Percentiles rank a stretch among this genome's conserved stretches.
phyloP scores from a whole-genome alignment of 1,284 basidiomycete species.

The Malassezia furfur region DNA sequence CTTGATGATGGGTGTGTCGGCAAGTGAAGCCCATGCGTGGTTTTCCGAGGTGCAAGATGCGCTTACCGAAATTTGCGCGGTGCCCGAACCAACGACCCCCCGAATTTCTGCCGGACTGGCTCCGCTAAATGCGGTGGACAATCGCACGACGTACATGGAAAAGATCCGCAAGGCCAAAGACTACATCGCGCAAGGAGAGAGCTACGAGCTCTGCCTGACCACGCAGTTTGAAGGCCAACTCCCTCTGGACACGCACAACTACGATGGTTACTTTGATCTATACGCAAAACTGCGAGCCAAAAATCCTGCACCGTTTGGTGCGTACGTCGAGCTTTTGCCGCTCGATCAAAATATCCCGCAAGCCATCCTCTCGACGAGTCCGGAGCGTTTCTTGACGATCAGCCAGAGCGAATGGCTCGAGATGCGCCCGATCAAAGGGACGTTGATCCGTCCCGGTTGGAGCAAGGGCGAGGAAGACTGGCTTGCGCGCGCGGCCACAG shows the following conservation, averaged over 20 bases:
- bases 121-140: conserved; percentile 15
- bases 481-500: conserved; percentile 12
- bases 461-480: conserved; percentile 31
- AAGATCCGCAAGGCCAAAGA: conserved; percentile 67
- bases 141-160: conserved; percentile 56
- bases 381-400: conserved; percentile 86
- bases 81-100: not conserved
- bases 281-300: conserved; percentile 51
- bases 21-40: conserved; percentile 11
- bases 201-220: conserved; percentile 92
- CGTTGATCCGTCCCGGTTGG: conserved; percentile 38
- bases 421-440: conserved; percentile 93
- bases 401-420: conserved; percentile 62
- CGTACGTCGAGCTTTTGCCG: conserved; percentile 59
- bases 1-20: not conserved
- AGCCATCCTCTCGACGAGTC: conserved; percentile 64
- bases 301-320: conserved; percentile 87
- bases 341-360: not conserved
- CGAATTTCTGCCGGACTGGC: not conserved
- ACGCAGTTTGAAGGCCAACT: conserved; percentile 55
- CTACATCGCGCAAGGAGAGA: conserved; percentile 71
- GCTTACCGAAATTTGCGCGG: not conserved
- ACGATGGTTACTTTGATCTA: conserved; percentile 27
- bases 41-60: conserved; percentile 1
- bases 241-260: not conserved